Percentiles rank a stretch among this genome's conserved stretches.
Evolutionary conservation across 768 basidiomycete genomes (phyloP).

Genomic region (Hirschioporus abietinus): DNA sequence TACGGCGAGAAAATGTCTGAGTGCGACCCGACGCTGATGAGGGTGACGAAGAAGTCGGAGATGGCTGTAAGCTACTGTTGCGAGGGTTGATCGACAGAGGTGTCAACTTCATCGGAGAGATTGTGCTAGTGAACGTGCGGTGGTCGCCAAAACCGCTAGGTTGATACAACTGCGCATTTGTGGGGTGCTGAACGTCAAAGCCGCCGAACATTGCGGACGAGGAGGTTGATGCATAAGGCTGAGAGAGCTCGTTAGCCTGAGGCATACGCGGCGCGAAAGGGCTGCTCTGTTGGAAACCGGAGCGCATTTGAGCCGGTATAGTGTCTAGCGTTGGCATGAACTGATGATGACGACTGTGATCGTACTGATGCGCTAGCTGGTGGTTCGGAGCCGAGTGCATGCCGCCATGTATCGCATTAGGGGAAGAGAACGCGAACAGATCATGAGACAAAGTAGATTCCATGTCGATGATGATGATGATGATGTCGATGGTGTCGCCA

Average conservation of each 20-base stretch:
- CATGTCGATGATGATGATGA: neutral
- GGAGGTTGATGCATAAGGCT: neutral
- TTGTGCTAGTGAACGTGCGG: neutral
- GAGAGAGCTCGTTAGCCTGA: neutral
- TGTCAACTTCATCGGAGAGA: neutral
- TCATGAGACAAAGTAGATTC: neutral
- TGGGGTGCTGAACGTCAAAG: neutral
- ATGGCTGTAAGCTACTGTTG: neutral
- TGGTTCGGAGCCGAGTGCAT: neutral
- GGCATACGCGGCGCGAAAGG: neutral
- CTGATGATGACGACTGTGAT: neutral
- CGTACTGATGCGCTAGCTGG: neutral
- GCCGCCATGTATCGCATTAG: neutral
- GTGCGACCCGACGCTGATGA: slow-evolving; percentile 3
- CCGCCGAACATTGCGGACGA: neutral
- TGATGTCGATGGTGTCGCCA: neutral
- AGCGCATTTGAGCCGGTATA: neutral
- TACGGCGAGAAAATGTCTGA: slow-evolving; percentile 3
- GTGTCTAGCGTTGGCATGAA: neutral
- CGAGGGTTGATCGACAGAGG: neutral
- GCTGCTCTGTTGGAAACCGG: neutral
- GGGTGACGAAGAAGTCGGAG: slow-evolving; percentile 12
- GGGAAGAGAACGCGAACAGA: neutral
- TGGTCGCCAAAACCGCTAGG: neutral
- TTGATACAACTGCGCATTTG: neutral